A percentile compares a stretch with the other conserved stretches of the same genome.
These are phyloP conservation scores for Talaromyces sp. DNA, from an alignment of 2,329 filamentous ascomycete genomes.

Conservation along the genomic window DNA sequence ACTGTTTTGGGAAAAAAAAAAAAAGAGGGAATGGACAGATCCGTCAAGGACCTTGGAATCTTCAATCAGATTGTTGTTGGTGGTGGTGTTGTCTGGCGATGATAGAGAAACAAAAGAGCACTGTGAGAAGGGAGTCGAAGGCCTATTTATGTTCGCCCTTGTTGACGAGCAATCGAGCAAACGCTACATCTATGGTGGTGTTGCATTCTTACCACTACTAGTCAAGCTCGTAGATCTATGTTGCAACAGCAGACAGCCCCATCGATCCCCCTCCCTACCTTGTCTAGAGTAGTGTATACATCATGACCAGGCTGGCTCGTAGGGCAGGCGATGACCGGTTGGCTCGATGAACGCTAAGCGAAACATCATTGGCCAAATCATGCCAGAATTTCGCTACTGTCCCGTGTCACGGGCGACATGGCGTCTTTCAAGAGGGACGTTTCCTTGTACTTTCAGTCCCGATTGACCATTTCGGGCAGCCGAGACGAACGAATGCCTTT, in stretches of 20 bases:
- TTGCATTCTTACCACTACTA: slow-evolving; percentile 6
- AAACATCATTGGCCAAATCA: background rate
- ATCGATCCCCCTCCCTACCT: background rate
- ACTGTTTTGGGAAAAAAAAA: background rate
- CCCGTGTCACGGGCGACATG: background rate
- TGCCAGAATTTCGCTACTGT: background rate
- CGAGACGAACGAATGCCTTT: background rate
- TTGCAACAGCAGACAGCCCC: background rate
- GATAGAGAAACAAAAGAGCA: background rate
- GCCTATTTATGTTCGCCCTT: slow-evolving; percentile 13
- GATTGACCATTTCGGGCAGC: background rate
- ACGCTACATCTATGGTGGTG: background rate
- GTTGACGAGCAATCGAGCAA: background rate
- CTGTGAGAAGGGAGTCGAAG: background rate
- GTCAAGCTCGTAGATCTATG: slow-evolving; percentile 4
- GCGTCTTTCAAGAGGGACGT: background rate
- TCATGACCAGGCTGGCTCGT: background rate
- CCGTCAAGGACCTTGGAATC: slow-evolving; percentile 17
- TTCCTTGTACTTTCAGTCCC: background rate
- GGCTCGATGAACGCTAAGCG: background rate
- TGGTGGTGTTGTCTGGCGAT: slow-evolving; percentile 8
- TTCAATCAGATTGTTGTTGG: slow-evolving; percentile 3
- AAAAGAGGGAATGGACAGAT: slow-evolving; percentile 17
- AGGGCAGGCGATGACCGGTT: background rate
- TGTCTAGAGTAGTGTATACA: background rate